phyloP scores from a whole-genome alignment of 2,329 filamentous ascomycete species.

The Beauveria sp. region DNA sequence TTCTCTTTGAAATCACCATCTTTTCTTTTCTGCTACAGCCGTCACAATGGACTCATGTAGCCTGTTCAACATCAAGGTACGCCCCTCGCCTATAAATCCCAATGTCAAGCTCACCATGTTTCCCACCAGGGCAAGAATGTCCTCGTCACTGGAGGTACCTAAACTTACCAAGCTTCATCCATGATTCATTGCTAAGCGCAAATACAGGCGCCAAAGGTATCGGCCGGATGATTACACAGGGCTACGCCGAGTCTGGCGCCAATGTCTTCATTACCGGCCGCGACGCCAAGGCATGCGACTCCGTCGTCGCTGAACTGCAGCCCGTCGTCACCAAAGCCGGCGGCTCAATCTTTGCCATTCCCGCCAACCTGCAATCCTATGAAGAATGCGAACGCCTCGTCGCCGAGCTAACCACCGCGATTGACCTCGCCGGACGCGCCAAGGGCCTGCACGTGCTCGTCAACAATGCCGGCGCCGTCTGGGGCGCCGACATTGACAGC shows the following conservation, averaged over 20 bases:
- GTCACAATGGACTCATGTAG: slow-evolving; percentile 15
- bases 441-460: slow-evolving; percentile 51
- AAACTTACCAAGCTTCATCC: neutral
- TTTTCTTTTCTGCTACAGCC: neutral
- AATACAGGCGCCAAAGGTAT: slow-evolving; percentile 48
- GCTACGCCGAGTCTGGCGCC: slow-evolving; percentile 56
- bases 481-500: slow-evolving; percentile 52
- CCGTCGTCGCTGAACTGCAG: slow-evolving; percentile 50
- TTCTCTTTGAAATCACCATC: too few species aligned
- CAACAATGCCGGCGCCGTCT: slow-evolving; percentile 60
- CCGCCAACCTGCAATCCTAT: slow-evolving; percentile 57
- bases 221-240: slow-evolving; percentile 60
- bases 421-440: slow-evolving; percentile 32
- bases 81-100: slow-evolving; percentile 10
- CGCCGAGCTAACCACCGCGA: slow-evolving; percentile 32
- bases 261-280: slow-evolving; percentile 60
- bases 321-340: slow-evolving; percentile 30
- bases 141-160: slow-evolving; percentile 45
- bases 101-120: neutral
- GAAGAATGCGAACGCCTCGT: slow-evolving; percentile 48
- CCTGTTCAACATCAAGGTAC: slow-evolving; percentile 54
- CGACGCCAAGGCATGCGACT: slow-evolving; percentile 49
- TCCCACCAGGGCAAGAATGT: slow-evolving; percentile 46
- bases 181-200: neutral
- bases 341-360: slow-evolving; percentile 48